Evolutionary conservation across 306 rosid species (phyloP), one percentile per base, ranked within the genome.

Genomic region (Castanopsis chinensis): DNA sequence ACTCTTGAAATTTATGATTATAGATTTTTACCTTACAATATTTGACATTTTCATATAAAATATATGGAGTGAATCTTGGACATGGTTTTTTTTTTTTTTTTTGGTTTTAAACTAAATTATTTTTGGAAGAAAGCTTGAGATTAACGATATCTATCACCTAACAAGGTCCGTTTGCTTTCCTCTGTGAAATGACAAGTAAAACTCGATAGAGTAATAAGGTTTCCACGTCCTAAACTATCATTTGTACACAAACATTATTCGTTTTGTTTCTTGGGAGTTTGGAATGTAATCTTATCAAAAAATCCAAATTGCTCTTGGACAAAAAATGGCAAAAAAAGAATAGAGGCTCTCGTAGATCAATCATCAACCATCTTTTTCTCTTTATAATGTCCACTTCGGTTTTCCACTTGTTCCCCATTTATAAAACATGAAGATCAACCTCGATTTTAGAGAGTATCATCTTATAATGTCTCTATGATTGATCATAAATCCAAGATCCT

Each of bases 371-470:
- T 14, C n/a, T 65, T 76, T 23, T 65, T 71, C 32, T 45, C 81
- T 83, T 20, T 63, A 43, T 76, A 25, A 25, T 14, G 64, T 56
- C 30, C 78, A 32, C 82, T 43, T 52, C 52, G 35, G 69, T 76
- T 69, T 84, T 80, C 87, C 79, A 80, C 82, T 76, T 72, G 83
- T 76, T 72, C 70, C 73, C 81, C 76, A 76, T 79, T 80, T 1
- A 67, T 33, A 75, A 79, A 70, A 59, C 64, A 54, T 75, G 21
- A 20, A 27, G 12, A 35, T 82, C 75, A 15, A 17, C 32, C 70
- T 61, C 27, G 51, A 30, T 45, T 54, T 15, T 28, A 25, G 53
- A 17, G 14, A 17, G 33, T 63, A n/a, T 19, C n/a, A 37, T 77
- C 64, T 76, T 56, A 71, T 71, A 18, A 3, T 23, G 45, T 35